Base-by-base conservation (phyloP, 192 early-diverging fungal genomes). In the Chytriomyces sp. region DNA sequence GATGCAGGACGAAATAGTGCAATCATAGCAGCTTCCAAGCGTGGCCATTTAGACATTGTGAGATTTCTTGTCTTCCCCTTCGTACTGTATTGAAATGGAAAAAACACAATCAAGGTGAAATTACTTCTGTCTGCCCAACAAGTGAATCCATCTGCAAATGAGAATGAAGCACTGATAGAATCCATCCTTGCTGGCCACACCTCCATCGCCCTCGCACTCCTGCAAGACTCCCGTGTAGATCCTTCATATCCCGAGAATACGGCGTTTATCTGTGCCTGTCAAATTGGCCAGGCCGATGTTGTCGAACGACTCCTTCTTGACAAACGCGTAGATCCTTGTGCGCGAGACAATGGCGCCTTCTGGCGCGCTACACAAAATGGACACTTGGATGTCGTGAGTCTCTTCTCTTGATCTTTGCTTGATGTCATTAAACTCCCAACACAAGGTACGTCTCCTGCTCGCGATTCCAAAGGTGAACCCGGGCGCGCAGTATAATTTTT, bases 271-370 rank as follows among this genome's bases (percentile, higher is more conserved):
- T 68, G 65, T 53, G 44, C 44, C 14, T 49, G 44, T 22, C 44
- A 2, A 14, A 22, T n/a, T 14, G 44, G 44, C 44, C 44, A 49
- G 14, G 22, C 22, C 44, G 44, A 49, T n/a, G 22, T 22, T 22
- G 44, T 49, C 22, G 44, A 33, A 8, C 14, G 52, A 17, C 36
- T 68, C 8, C 10, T 68, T 0, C n/a, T n/a, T n/a, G n/a, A n/a
- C n/a, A n/a, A n/a, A n/a, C n/a, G n/a, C n/a, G n/a, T n/a, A 7
- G 30, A 70, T 59, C 68, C 68, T 0, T 17, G 36, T n/a, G 56
- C n/a, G 12, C 17, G 38, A 31, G 30, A 40, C 5, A 70, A 70
- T 31, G 44, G 44, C 44, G 44, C 44, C 14, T 49, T 49, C 17
- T 49, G 44, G 44, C 44, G 44, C 4, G 44, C 44, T 19, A n/a